phyloP scores from a whole-genome alignment of 23 red algal genomes.

The Gracilaria caudata region DNA sequence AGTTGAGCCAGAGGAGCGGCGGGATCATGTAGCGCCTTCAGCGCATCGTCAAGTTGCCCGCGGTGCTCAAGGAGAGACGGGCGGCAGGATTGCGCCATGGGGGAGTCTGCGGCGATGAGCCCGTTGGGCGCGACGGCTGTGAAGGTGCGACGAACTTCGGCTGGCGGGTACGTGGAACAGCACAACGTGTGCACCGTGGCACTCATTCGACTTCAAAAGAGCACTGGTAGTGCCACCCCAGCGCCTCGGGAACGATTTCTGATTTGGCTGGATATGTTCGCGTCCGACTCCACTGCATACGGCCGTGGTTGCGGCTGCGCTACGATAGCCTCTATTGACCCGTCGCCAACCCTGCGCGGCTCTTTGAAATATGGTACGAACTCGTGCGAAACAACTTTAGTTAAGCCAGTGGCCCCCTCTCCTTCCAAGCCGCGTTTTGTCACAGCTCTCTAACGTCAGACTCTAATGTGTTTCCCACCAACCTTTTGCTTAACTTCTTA shows the following conservation, averaged over 20 bases:
- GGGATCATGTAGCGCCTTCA: not conserved
- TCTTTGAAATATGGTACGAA: conserved; percentile 5
- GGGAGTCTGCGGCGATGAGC: not conserved
- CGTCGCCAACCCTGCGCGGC: not conserved
- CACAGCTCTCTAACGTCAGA: not conserved
- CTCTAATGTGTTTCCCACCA: not conserved
- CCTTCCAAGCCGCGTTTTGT: not conserved
- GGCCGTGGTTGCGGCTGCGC: not conserved
- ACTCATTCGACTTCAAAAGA: no score
- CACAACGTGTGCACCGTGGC: conserved; percentile 4
- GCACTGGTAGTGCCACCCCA: no score
- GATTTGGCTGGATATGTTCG: not conserved
- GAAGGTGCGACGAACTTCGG: not conserved
- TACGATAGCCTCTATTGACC: no score
- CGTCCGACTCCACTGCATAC: not conserved
- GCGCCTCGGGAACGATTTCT: not conserved
- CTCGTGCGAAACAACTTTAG: not conserved
- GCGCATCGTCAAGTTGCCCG: conserved; percentile 9
- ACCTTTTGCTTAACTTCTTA: not conserved
- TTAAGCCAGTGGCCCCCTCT: not conserved
- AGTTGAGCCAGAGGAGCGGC: not conserved
- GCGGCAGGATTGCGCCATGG: conserved; percentile 11
- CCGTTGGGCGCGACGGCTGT: not conserved
- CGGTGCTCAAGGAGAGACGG: conserved; percentile 13
- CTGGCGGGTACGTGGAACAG: not conserved